Conservation (phyloP, 768 basidiomycete genomes). For the Termitomyces sp. region DNA sequence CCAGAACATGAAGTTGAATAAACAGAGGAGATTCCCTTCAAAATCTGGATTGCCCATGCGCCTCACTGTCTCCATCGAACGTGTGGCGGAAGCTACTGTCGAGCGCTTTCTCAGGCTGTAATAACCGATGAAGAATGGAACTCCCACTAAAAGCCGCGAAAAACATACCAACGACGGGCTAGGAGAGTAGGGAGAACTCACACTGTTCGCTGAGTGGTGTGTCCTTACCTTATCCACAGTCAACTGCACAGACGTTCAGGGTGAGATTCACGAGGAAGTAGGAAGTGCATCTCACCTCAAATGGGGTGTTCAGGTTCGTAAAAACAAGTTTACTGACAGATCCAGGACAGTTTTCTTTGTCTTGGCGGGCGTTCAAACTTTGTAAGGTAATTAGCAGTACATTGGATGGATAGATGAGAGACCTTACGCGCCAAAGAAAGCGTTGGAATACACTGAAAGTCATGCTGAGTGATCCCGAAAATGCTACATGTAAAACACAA, state of each 20-base stretch:
- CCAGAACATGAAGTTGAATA: not conserved
- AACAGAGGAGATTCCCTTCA: not conserved
- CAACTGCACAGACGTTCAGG: not conserved
- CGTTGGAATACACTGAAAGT: not conserved
- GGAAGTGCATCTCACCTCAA: not conserved
- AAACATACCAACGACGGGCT: not conserved
- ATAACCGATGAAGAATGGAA: not conserved
- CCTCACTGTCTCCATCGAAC: no score
- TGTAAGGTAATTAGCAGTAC: not conserved
- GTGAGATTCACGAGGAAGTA: no score
- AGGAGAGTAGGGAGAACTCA: not conserved
- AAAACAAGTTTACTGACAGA: not conserved
- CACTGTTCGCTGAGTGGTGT: not conserved
- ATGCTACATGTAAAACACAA: not conserved
- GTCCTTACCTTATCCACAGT: not conserved
- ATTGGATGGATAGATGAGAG: not conserved
- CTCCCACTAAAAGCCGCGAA: accelerated
- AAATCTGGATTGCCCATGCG: not conserved
- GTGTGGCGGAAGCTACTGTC: not conserved
- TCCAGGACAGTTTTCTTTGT: no score
- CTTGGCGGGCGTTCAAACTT: not conserved
- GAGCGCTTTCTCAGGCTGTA: not conserved
- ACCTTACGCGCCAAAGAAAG: not conserved
- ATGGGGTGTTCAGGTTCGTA: not conserved
- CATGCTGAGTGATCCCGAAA: no score